phyloP scores from a whole-genome alignment of 345 rosid genomes.

The Jatropha curcas region DNA sequence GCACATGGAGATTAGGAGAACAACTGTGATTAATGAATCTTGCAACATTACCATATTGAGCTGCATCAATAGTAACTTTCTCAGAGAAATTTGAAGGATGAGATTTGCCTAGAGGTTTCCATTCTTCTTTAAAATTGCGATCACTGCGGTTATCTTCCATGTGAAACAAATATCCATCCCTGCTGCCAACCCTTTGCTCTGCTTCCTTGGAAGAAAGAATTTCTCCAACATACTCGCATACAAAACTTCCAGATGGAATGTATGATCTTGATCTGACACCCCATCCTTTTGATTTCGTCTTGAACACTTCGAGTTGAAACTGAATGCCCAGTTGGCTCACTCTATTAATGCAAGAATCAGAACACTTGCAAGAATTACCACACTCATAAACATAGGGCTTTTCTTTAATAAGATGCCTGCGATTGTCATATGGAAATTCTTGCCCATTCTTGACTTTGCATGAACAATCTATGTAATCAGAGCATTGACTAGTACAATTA shows the following conservation, averaged over 20 bases:
- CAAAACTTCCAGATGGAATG: constrained; percentile 50
- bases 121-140: not conserved
- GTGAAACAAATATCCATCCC: constrained; percentile 18
- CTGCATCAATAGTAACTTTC: constrained; percentile 9
- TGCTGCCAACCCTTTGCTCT: not conserved
- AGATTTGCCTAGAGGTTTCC: no score
- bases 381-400: constrained; percentile 52
- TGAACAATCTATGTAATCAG: constrained; percentile 33
- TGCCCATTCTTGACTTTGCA: constrained; percentile 44
- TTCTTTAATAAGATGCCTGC: constrained; percentile 33
- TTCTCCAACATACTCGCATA: constrained; percentile 60
- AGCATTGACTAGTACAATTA: constrained; percentile 20
- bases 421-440: constrained; percentile 26
- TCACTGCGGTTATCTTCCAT: not conserved
- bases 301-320: constrained; percentile 52
- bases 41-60: constrained; percentile 14
- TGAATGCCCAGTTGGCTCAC: constrained; percentile 49
- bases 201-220: constrained; percentile 2
- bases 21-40: constrained; percentile 25
- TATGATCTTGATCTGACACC: constrained; percentile 47
- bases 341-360: constrained; percentile 45
- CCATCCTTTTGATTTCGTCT: constrained; percentile 50
- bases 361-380: constrained; percentile 55
- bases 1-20: constrained; percentile 20
- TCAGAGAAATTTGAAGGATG: not conserved